Evolutionary conservation across 106 monocot genomes (phyloP).

Genomic region (Acanthochlamys bracteata): DNA sequence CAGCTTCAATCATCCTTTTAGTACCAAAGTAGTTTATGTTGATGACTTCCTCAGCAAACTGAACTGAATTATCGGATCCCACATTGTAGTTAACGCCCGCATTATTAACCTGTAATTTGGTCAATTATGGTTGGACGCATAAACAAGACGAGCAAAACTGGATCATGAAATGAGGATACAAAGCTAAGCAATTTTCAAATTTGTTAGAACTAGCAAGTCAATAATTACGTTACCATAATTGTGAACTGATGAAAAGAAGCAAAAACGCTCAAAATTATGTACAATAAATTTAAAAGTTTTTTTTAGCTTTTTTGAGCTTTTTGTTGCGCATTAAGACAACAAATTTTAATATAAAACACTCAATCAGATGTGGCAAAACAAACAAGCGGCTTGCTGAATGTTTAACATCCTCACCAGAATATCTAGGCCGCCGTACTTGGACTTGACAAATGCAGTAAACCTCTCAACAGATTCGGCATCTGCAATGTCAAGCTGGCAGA

Average conservation of each 20-base stretch:
- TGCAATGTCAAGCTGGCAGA: slow-evolving; percentile 53
- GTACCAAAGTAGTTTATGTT: slow-evolving; percentile 77
- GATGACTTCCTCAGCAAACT: slow-evolving; percentile 69
- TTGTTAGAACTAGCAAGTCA: too few species aligned
- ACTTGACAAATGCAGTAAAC: slow-evolving; percentile 39
- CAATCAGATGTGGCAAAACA: too few species aligned
- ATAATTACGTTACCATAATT: too few species aligned
- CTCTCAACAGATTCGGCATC: slow-evolving; percentile 38
- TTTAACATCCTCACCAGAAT: slow-evolving; percentile 46
- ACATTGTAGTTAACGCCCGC: slow-evolving; percentile 80
- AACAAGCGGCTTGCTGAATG: background rate
- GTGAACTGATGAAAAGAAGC: too few species aligned
- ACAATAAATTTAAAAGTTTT: too few species aligned
- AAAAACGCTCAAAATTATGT: too few species aligned
- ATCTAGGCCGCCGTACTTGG: slow-evolving; percentile 56
- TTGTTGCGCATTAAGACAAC: too few species aligned
- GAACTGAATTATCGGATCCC: slow-evolving; percentile 68
- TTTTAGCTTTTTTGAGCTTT: too few species aligned
- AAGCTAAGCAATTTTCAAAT: background rate
- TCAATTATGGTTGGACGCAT: background rate
- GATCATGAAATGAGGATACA: background rate
- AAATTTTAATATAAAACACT: too few species aligned
- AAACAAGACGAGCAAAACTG: background rate
- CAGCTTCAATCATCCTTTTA: slow-evolving; percentile 51
- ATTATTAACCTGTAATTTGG: slow-evolving; percentile 65